Evolutionary conservation across 148 eudicot genomes (phyloP).

Genomic region (Silene uniflora): DNA sequence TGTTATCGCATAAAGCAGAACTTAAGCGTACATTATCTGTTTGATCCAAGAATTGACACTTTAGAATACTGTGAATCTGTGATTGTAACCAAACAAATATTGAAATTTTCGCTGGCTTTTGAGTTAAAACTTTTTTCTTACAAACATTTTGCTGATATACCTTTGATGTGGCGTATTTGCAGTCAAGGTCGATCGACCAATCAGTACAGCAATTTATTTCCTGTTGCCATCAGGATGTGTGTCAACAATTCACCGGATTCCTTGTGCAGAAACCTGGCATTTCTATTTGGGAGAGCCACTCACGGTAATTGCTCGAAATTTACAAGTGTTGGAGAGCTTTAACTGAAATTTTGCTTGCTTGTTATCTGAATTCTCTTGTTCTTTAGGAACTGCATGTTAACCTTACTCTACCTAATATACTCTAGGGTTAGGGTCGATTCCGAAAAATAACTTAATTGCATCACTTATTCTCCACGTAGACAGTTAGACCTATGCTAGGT

Average conservation of each 20-base stretch:
- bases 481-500: too few species aligned
- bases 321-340: not conserved
- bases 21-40: not conserved
- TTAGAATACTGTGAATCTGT: not conserved
- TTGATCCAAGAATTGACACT: not conserved
- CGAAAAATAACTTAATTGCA: too few species aligned
- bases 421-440: too few species aligned
- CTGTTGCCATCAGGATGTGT: constrained; percentile 74
- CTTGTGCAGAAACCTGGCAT: constrained; percentile 85
- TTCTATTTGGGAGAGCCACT: constrained; percentile 88
- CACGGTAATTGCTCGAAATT: constrained; percentile 34
- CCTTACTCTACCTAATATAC: too few species aligned
- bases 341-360: not conserved
- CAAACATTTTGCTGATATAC: too few species aligned
- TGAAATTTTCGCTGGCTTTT: too few species aligned
- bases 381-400: too few species aligned
- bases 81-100: too few species aligned
- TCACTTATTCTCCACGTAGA: too few species aligned
- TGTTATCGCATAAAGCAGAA: not conserved
- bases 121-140: too few species aligned
- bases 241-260: constrained; percentile 76
- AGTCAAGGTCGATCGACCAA: constrained; percentile 90
- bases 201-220: constrained; percentile 83
- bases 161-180: constrained; percentile 21
- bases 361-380: too few species aligned